Evolutionary conservation across 495 filamentous ascomycete species (phyloP), one percentile per base, ranked within the genome.

Genomic region (Aspergillus ostianus): DNA sequence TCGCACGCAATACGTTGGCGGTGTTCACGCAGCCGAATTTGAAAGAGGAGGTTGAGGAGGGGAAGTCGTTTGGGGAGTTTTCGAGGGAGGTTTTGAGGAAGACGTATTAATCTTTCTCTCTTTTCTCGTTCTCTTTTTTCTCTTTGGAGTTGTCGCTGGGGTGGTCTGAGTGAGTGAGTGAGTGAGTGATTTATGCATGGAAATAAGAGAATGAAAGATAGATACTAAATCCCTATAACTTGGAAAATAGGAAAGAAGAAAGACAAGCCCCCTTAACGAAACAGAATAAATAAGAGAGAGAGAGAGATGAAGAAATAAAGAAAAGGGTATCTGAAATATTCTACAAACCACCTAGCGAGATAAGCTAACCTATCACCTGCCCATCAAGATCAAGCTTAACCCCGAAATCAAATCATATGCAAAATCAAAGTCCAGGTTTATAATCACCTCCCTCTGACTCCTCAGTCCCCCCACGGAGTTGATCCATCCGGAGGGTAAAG

Each of bases 11-110:
- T 78, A 98, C 94, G 52, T 76, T 98, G 57, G 94, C 94, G 6
- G 92, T 98, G 29, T 98, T 98, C 71, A 98, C 94, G 50, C 94
- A 98, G 80, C 94, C 94, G 46, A 96, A 96, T 78, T 71, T 98
- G 50, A 87, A 84, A 54, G 94, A 96, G 64, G 84, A 88, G 77
- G 91, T 98, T 17, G 81, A 87, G 67, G 77, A 81, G 61, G 86
- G 88, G 23, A 82, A 86, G 51, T 87, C 78, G 47, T 98, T 98
- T 81, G 94, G 88, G 29, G 85, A 89, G 66, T 96, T 98, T 82
- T 92, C 92, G 19, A 87, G 84, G 73, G 88, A 86, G 46, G 87
- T 96, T 67, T 87, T 96, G 57, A 82, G 84, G 64, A 90, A 84
- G 80, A 94, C 93, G 72, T 91, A 90, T 41, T 79, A 41, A 60